phyloP scores from a whole-genome alignment of 495 filamentous ascomycete genomes.

The Pseudomonodictys pantanalensis region DNA sequence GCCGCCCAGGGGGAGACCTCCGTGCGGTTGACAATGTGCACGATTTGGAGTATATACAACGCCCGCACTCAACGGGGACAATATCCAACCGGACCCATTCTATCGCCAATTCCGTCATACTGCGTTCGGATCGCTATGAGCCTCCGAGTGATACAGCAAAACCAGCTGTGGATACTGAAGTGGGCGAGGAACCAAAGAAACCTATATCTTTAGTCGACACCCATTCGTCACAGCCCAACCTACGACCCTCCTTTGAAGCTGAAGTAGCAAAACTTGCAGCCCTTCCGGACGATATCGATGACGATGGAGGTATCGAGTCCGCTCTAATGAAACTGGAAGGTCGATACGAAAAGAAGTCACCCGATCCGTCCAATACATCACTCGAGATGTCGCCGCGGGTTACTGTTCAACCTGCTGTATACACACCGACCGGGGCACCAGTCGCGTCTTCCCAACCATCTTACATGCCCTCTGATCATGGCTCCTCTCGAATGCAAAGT shows the following conservation, averaged over 20 bases:
- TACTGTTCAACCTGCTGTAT: slow-evolving; percentile 12
- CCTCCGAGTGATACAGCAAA: slow-evolving; percentile 1
- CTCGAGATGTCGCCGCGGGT: slow-evolving; percentile 38
- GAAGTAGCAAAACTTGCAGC: slow-evolving; percentile 85
- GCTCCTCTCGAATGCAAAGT: neutral
- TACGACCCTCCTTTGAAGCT: slow-evolving; percentile 84
- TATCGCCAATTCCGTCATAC: slow-evolving; percentile 55
- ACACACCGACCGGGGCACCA: slow-evolving; percentile 15
- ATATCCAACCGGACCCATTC: slow-evolving; percentile 69
- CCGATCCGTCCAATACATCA: slow-evolving; percentile 43
- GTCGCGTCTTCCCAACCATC: slow-evolving; percentile 12
- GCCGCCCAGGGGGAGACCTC: slow-evolving; percentile 86
- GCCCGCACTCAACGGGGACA: slow-evolving; percentile 70
- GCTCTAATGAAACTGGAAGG: slow-evolving; percentile 91
- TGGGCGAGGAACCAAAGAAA: slow-evolving; percentile 12
- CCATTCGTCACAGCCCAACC: slow-evolving; percentile 69
- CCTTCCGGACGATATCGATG: slow-evolving; percentile 77
- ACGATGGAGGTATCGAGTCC: slow-evolving; percentile 90
- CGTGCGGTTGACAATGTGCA: slow-evolving; percentile 72
- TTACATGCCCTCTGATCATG: slow-evolving; percentile 10
- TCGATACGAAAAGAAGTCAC: slow-evolving; percentile 60
- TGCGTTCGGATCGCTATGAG: slow-evolving; percentile 30
- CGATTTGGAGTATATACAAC: slow-evolving; percentile 59
- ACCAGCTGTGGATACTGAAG: neutral
- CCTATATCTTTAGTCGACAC: slow-evolving; percentile 64